phyloP scores from a whole-genome alignment of 139 green algal species.

The Trebouxia sp. region DNA sequence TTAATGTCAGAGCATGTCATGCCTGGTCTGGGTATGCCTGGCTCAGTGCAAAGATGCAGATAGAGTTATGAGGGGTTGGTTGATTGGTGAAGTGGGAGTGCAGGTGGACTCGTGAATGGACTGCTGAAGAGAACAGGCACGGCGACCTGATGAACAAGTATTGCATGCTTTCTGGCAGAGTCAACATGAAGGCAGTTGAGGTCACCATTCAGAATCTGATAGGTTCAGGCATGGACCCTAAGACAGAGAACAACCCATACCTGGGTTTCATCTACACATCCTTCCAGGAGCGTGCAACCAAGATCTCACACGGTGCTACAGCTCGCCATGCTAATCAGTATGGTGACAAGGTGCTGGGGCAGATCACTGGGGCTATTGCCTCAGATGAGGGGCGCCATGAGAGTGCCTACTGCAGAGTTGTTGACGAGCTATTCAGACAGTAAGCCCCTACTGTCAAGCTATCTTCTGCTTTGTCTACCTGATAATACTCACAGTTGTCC shows the following conservation, averaged over 20 bases:
- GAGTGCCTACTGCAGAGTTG: slow-evolving; percentile 91
- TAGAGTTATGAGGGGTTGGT: too few relatives aligned
- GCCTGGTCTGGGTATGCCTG: too few relatives aligned
- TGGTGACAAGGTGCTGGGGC: slow-evolving; percentile 86
- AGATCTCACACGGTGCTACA: slow-evolving; percentile 96
- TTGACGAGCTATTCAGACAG: slow-evolving; percentile 87
- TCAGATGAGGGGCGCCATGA: slow-evolving; percentile 96
- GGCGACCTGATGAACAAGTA: slow-evolving; percentile 99
- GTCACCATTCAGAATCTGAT: slow-evolving; percentile 99
- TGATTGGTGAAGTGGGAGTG: too few relatives aligned
- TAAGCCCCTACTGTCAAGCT: background rate
- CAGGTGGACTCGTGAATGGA: slow-evolving; percentile 83
- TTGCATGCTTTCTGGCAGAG: slow-evolving; percentile 61
- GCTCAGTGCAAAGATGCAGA: too few relatives aligned
- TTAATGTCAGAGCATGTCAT: too few relatives aligned
- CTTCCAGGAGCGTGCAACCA: slow-evolving; percentile 96
- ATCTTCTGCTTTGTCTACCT: background rate
- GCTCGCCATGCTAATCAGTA: slow-evolving; percentile 82
- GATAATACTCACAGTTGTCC: background rate
- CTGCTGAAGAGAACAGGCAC: slow-evolving; percentile 98
- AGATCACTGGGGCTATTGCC: slow-evolving; percentile 92
- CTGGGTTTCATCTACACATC: slow-evolving; percentile 98
- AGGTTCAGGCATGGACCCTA: slow-evolving; percentile 92
- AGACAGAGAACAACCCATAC: slow-evolving; percentile 99
- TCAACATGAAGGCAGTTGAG: slow-evolving; percentile 80